Base-by-base conservation (phyloP, 2,329 filamentous ascomycete genomes). In the Stagonosporopsis tanaceti region DNA sequence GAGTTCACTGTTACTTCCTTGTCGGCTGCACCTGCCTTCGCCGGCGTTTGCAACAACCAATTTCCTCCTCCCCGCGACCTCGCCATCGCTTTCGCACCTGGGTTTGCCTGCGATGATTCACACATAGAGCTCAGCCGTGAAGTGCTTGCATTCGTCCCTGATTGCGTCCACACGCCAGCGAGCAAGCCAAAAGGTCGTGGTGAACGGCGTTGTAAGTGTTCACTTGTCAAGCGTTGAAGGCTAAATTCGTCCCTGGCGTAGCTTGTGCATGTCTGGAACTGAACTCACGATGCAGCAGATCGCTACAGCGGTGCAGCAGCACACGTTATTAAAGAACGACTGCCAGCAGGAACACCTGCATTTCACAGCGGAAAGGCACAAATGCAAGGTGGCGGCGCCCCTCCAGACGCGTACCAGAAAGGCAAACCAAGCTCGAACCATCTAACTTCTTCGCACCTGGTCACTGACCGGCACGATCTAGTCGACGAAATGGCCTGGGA, bases 401-500 rank as follows among this genome's bases (percentile, higher is more conserved):
- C 66, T 2, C 61, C 47, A 41, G 37, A 50, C 15, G 42, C 58
- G 3, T n/a, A 28, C 28, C 42, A 47, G 20, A 2, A 11, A 39
- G 25, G 47, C 32, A 40, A 50, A 15, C 56, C 65, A 15, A 59
- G 44, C n/a, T 6, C 4, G 32, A 34, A n/a, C 14, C 64, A 58
- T 37, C 48, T 53, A 20, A 62, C 60, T 12, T 48, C 57, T 2
- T 64, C 68, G 9, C 57, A 64, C 6, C 57, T 3, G 28, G 37
- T 17, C 20, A 48, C 25, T 47, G 47, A 14, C 20, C 35, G 44
- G 24, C 15, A n/a, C 50, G 17, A 22, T 52, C 54, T 11, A 62
- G 59, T 38, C 34, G 70, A 68, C 34, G 66, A 72, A 24, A 75
- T 76, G 72, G 66, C 70, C 4, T 67, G 70, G 17, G 64, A 68